Evolutionary conservation across 169 alveolate genomes (phyloP), one percentile per base, ranked within the genome.

Genomic region (Cyclospora cayetanensis): DNA sequence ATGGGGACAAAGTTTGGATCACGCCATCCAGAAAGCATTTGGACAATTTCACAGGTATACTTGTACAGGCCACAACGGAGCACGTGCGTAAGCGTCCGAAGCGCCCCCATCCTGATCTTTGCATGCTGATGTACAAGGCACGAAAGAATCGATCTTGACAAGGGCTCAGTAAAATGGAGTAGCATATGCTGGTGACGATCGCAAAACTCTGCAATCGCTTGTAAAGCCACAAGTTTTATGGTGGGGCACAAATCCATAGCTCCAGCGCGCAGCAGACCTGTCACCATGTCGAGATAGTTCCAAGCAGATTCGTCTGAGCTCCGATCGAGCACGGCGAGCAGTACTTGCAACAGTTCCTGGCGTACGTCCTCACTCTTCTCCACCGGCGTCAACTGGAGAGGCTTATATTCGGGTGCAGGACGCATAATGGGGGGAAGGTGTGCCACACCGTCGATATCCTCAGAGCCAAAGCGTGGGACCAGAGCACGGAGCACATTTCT

Each of bases 1-100:
- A 97, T 96, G 4, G 99, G 98, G 43, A 97, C 98, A 0, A 95
- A 41, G 86, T 96, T 96, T 4, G 99, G 98, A 84, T 97, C 98
- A 76, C 97, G 95, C 93, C 97, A 97, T 1, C 98, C 99, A 18
- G 96, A 95, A 29, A 97, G 93, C 91, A 92, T 95, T 93, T 97
- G 98, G 4, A 89, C 77, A 1, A 97, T 95, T 41, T 94, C 94
- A n/a, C 96, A 97, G 86, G 94, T 97, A 84, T 95, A 94, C 92
- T 97, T 97, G 95, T 95, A 96, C 27, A 92, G 95, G 29, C 98
- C 98, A 83, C 98, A 96, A 60, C 94, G 91, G 91, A 97, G 91
- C 46, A 97, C 97, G 25, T 95, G 94, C 34, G 96, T 94, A 37
- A 97, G 74, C 0, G 99, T 98, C 20, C 96, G 95, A 60, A 97